Evolutionary conservation across 768 basidiomycete genomes (phyloP).

Genomic region (Tubosaeta sp.): DNA sequence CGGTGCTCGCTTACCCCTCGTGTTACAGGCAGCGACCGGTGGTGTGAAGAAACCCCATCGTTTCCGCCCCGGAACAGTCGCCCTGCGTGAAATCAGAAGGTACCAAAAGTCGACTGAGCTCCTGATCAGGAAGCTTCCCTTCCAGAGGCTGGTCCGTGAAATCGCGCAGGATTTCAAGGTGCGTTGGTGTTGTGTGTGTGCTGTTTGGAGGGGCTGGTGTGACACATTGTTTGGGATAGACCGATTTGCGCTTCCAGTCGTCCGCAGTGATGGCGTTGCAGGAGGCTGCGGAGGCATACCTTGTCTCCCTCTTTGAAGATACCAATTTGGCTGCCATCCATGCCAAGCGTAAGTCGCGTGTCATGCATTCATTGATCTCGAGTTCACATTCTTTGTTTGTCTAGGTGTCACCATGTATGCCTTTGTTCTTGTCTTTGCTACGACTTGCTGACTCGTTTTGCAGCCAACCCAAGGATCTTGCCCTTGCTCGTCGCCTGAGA

Average conservation of each 20-base stretch:
- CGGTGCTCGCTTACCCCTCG: conserved; percentile 6
- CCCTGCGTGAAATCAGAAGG: conserved; percentile 96
- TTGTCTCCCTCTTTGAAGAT: conserved; percentile 83
- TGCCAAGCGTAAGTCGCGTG: conserved; percentile 58
- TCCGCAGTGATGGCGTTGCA: conserved; percentile 93
- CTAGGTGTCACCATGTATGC: conserved; percentile 56
- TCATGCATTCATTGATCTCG: background rate
- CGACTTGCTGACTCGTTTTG: conserved; percentile 14
- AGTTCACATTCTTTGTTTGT: conserved; percentile 11
- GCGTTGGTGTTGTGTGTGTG: conserved; percentile 11
- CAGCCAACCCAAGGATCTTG: conserved; percentile 87
- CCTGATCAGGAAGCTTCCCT: conserved; percentile 98
- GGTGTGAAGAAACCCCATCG: conserved; percentile 99
- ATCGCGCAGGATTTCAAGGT: conserved; percentile 98
- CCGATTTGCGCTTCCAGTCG: conserved; percentile 92
- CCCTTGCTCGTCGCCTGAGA: conserved; percentile 79
- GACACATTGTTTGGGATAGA: conserved; percentile 38
- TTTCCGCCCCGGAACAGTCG: conserved; percentile 97
- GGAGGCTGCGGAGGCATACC: conserved; percentile 89
- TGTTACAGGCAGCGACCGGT: conserved; percentile 68
- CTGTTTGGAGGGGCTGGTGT: background rate
- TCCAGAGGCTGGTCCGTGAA: conserved; percentile 97
- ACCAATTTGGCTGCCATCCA: conserved; percentile 91
- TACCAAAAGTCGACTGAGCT: conserved; percentile 99
- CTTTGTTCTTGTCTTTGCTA: background rate